phyloP scores from a whole-genome alignment of 768 basidiomycete species.

The Lactarius hatsudake region DNA sequence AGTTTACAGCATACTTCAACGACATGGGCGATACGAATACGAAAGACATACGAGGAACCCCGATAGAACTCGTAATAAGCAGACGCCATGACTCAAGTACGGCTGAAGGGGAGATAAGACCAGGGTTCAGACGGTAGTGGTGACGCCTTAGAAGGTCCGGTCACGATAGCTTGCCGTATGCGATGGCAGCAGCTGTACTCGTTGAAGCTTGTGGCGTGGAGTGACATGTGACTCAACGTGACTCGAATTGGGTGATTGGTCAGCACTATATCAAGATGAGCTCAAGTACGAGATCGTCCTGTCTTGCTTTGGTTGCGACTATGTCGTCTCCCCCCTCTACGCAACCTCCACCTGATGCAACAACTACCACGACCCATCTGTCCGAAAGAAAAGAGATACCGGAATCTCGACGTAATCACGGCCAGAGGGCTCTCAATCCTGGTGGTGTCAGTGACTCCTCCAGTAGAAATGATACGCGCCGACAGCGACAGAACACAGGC shows the following conservation, averaged over 20 bases:
- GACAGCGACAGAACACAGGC: conserved; percentile 3
- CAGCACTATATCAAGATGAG: not conserved
- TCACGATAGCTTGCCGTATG: not conserved
- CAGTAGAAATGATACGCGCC: not conserved
- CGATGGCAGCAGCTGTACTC: not conserved
- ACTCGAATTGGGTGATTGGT: conserved; percentile 2
- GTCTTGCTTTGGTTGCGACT: conserved; percentile 2
- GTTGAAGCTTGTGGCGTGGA: not conserved
- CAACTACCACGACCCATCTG: not conserved
- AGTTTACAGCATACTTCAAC: conserved; percentile 10
- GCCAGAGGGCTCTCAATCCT: not conserved
- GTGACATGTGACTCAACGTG: not conserved
- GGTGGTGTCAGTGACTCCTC: not conserved
- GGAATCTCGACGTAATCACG: conserved; percentile 6
- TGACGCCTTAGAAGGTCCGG: not conserved
- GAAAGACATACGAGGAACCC: conserved; percentile 73
- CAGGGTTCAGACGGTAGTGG: not conserved
- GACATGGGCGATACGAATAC: conserved; percentile 34
- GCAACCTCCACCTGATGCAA: not conserved
- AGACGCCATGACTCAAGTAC: conserved; percentile 53
- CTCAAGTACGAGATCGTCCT: not conserved
- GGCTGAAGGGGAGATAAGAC: conserved; percentile 1
- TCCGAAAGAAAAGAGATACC: conserved; percentile 5
- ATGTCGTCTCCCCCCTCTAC: conserved; percentile 23
- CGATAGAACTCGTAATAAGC: conserved; percentile 94